A percentile compares a stretch with the other conserved stretches of the same genome.
Conservation (phyloP, 495 filamentous ascomycete species). For the Neurospora sp. region DNA sequence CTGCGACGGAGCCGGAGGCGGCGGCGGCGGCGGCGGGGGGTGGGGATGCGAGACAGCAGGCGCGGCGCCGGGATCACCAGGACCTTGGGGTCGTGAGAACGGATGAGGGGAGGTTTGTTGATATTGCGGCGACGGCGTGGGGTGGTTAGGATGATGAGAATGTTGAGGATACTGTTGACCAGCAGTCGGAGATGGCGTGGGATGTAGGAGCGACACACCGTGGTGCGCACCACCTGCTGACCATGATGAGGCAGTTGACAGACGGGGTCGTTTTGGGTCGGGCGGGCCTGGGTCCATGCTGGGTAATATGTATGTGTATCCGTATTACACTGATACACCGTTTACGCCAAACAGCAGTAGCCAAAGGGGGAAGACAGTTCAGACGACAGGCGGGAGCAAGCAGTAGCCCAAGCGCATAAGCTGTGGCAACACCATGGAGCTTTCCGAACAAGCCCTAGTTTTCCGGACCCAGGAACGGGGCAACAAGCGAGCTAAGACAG, state of each 20-base stretch:
- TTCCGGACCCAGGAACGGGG: background rate
- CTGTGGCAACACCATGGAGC: slow-evolving; percentile 19
- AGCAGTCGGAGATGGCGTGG: slow-evolving; percentile 28
- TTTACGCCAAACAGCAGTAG: slow-evolving; percentile 29
- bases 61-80: slow-evolving; percentile 18
- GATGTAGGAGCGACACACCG: slow-evolving; percentile 36
- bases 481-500: background rate
- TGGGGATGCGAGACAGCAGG: slow-evolving; percentile 9
- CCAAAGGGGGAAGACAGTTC: slow-evolving; percentile 10
- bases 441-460: background rate
- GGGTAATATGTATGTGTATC: slow-evolving; percentile 32
- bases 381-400: slow-evolving; percentile 14
- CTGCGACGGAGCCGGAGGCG: slow-evolving; percentile 3
- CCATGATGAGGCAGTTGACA: slow-evolving; percentile 34
- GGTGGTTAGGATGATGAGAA: slow-evolving; percentile 26
- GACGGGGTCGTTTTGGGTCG: slow-evolving; percentile 38
- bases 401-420: slow-evolving; percentile 9
- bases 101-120: slow-evolving; percentile 26
- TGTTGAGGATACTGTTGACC: slow-evolving; percentile 14
- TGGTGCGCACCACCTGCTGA: slow-evolving; percentile 29
- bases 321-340: slow-evolving; percentile 18
- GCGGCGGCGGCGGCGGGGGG: slow-evolving; percentile 6
- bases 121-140: slow-evolving; percentile 31
- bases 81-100: slow-evolving; percentile 30
- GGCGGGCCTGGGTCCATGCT: slow-evolving; percentile 42